Evolutionary conservation across 2,329 filamentous ascomycete species (phyloP), one percentile per base, ranked within the genome.

Genomic region (Ambrosiella beaveri): DNA sequence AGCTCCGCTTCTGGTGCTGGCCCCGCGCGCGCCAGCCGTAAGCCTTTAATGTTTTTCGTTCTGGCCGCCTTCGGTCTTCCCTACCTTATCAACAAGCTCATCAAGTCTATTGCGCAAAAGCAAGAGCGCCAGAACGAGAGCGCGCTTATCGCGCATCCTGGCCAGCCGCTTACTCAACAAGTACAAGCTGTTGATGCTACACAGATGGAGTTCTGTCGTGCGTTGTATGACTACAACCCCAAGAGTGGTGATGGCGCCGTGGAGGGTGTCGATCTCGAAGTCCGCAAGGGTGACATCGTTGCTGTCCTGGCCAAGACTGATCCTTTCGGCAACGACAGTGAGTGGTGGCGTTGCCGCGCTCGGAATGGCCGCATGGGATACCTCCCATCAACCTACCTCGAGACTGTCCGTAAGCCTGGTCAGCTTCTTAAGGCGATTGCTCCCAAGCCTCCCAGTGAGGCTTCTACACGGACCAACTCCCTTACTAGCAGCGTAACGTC

Each of bases 341-440:
- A 98, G 67, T 98, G 93, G 93, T 98, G 93, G 93, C 82, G 85
- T 63, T 98, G 94, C 71, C 80, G 93, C 58, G 86, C 91, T 12
- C 79, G 93, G 61, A 89, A 97, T 67, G 90, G 89, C 51, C 79
- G 88, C 35, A 84, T 95, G 65, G 93, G 93, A 7, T 98, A 97
- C 67, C 77, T 98, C 5, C 93, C 94, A 1, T 82, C 85, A 1
- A 90, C 89, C 1, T 98, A 96, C 66, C 78, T 98, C 36, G 88
- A 95, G 70, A 79, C 93, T 54, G 74, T 81, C 35, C 75, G 76
- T 65, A 73, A 76, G 55, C 74, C 73, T 19, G 72, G 74, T 36
- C 55, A 59, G 59, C 54, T 53, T 17, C 69, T 73, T 6, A 76
- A 77, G 62, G 73, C 75, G 54, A 78, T 80, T 65, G 76, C 77